Evolutionary conservation across 805 yeast genomes (phyloP), one percentile per base, ranked within the genome.

Genomic region (Suhomyces prunicola): DNA sequence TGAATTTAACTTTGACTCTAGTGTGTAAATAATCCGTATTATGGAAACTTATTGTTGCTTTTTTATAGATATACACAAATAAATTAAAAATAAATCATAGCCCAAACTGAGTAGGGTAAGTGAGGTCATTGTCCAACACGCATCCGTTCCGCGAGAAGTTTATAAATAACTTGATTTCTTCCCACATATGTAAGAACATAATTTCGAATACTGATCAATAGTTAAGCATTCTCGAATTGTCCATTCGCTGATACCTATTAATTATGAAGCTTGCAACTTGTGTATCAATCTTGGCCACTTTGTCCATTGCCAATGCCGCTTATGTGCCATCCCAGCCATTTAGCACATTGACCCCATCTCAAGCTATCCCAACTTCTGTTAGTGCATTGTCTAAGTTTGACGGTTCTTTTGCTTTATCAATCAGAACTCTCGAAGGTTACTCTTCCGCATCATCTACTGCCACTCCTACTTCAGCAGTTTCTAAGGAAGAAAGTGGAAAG

Each of bases 371-470:
- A 12, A 29, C 54, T 6, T 53, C 60, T 9, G 62, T 60, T 41
- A 60, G 61, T 35, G 72, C 73, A 1, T 59, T 66, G 46, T 54
- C 67, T 29, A 56, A 62, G 46, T 63, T 58, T 45, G 59, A 60
- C 31, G 75, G 75, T 6, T 63, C 70, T 7, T 69, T 65, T 51
- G 75, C 72, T 36, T 60, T 71, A 44, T 64, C 72, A 4, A 59
- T 70, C 50, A 62, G 60, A 50, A 65, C 71, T 29, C 48, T 68
- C 29, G 55, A 57, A 45, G 56, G 87, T 55, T 60, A 77, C 42
- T 54, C 81, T 54, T 72, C 75, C 31, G 65, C 42, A 39, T 74
- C 27, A 57, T 54, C 81, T 53, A 72, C 76, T 36, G 64, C 75
- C 26, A 57, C 78, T 33, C 55, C 70, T 46, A 56, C 71, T 46